A percentile compares a stretch with the other conserved stretches of the same genome.
These are phyloP conservation scores for Diplodia corticola DNA, from an alignment of 2,329 filamentous ascomycete genomes.

Conservation along the genomic window DNA sequence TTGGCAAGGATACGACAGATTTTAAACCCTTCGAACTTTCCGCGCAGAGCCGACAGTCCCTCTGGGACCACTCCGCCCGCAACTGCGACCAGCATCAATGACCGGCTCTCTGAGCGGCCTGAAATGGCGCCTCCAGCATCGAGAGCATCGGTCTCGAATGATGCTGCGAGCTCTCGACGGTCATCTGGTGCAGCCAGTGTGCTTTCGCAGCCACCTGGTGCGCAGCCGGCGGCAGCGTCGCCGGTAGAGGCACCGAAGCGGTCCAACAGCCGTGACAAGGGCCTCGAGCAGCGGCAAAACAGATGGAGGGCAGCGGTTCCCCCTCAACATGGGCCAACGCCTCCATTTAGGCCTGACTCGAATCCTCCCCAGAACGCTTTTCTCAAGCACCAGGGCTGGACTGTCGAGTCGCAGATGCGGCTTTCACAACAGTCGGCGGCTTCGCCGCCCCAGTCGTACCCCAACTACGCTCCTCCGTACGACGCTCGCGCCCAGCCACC, in stretches of 20 bases:
- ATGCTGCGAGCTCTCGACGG: conserved; percentile 12
- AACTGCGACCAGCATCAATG: conserved; percentile 3
- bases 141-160: conserved; percentile 18
- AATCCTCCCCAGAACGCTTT: conserved; percentile 21
- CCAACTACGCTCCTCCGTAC: conserved; percentile 16
- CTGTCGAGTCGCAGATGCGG: conserved; percentile 16
- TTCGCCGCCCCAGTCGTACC: conserved; percentile 5
- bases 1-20: conserved; percentile 22
- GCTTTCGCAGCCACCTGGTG: conserved; percentile 1
- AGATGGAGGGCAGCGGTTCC: conserved; percentile 21
- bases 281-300: conserved; percentile 22
- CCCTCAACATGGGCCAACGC: conserved; percentile 20
- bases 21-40: conserved; percentile 16
- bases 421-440: conserved; percentile 18
- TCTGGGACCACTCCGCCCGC: conserved; percentile 3
- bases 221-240: neutral
- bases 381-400: conserved; percentile 20
- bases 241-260: conserved; percentile 18
- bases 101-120: conserved; percentile 12
- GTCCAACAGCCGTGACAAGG: conserved; percentile 16
- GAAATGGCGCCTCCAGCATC: conserved; percentile 22
- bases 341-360: conserved; percentile 19
- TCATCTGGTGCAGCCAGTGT: conserved; percentile 21
- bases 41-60: conserved; percentile 9
- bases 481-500: conserved; percentile 11